phyloP scores from a whole-genome alignment of 2,329 filamentous ascomycete genomes.

The Paramyrothecium roridum region DNA sequence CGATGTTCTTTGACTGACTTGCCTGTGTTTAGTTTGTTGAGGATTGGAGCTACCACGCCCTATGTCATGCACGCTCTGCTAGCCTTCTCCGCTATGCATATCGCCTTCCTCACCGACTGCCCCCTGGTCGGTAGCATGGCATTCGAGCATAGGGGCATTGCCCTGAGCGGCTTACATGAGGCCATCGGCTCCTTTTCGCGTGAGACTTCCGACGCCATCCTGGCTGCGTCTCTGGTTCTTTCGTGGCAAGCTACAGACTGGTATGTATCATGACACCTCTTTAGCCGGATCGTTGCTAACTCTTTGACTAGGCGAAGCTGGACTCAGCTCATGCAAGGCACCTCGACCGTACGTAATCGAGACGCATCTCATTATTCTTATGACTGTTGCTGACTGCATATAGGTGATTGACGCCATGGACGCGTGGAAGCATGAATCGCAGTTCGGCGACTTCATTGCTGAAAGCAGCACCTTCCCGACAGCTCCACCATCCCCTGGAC shows the following conservation, averaged over 20 bases:
- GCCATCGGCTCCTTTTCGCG: slow-evolving; percentile 82
- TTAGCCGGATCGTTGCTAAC: background rate
- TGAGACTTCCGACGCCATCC: slow-evolving; percentile 83
- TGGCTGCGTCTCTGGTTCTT: slow-evolving; percentile 86
- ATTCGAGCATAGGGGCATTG: slow-evolving; percentile 82
- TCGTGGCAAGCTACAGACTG: slow-evolving; percentile 97
- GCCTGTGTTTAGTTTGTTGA: slow-evolving; percentile 44
- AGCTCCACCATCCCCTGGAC: slow-evolving; percentile 59
- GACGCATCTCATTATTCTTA: background rate
- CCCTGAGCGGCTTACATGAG: slow-evolving; percentile 82
- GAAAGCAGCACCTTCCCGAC: slow-evolving; percentile 73
- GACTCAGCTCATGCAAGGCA: slow-evolving; percentile 89
- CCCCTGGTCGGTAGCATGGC: slow-evolving; percentile 82
- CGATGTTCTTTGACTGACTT: background rate
- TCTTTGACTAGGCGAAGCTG: slow-evolving; percentile 71
- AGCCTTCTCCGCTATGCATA: slow-evolving; percentile 90
- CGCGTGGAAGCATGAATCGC: slow-evolving; percentile 83
- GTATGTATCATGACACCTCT: slow-evolving; percentile 49
- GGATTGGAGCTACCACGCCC: slow-evolving; percentile 73
- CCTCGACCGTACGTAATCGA: slow-evolving; percentile 67
- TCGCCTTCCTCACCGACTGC: slow-evolving; percentile 86
- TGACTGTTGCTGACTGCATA: slow-evolving; percentile 11
- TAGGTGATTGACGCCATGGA: slow-evolving; percentile 91
- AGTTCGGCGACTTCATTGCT: slow-evolving; percentile 78
- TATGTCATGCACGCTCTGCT: slow-evolving; percentile 95